phyloP scores from a whole-genome alignment of 2,329 filamentous ascomycete species.

The Daldinia eschscholtzii region DNA sequence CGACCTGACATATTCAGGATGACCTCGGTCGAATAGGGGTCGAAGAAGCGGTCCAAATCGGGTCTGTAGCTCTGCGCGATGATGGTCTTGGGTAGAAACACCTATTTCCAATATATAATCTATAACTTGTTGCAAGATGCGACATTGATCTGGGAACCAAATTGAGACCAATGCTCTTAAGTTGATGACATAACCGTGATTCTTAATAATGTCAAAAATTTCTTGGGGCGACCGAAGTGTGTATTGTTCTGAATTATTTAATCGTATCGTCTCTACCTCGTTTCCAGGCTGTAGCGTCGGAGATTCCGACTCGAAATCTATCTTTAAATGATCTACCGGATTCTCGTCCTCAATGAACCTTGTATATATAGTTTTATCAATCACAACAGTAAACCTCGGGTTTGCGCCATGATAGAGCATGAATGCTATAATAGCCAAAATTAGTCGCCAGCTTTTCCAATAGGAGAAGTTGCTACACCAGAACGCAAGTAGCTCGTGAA shows the following conservation, averaged over 20 bases:
- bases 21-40: neutral
- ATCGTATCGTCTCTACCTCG: too few relatives aligned
- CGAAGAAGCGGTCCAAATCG: slow-evolving; percentile 1
- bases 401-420: slow-evolving; percentile 1
- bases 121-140: neutral
- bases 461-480: neutral
- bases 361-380: too few relatives aligned
- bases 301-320: neutral
- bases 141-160: neutral
- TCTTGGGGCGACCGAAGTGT: neutral
- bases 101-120: neutral
- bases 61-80: neutral
- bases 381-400: slow-evolving; percentile 1
- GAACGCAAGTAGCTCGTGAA: neutral
- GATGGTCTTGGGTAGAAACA: neutral
- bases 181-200: neutral
- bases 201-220: neutral
- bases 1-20: too few relatives aligned
- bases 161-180: neutral
- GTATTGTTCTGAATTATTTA: too few relatives aligned
- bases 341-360: too few relatives aligned
- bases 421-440: neutral
- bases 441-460: neutral
- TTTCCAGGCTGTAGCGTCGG: neutral
- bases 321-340: too few relatives aligned